Evolutionary conservation across 148 eudicot species (phyloP).

Genomic region (Vaccinium corymbosum): DNA sequence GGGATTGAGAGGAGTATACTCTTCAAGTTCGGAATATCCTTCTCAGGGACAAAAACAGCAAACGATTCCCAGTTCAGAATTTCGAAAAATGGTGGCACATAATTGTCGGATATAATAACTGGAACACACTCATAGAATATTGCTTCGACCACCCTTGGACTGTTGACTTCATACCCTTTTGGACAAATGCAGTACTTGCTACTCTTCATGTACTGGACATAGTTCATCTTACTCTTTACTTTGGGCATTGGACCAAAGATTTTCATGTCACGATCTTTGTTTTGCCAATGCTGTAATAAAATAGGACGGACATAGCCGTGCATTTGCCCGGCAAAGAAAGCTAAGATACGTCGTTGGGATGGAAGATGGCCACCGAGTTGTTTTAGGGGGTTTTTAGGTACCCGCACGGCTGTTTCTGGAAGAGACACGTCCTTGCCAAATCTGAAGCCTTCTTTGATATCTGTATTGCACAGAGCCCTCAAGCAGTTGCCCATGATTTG

Average conservation of each 20-base stretch:
- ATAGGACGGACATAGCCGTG: conserved; percentile 37
- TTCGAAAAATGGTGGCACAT: conserved; percentile 48
- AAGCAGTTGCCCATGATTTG: conserved; percentile 26
- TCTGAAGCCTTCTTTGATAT: conserved; percentile 35
- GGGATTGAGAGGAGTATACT: conserved; percentile 36
- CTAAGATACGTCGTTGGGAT: conserved; percentile 30
- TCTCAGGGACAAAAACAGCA: conserved; percentile 43
- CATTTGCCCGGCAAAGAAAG: conserved; percentile 44
- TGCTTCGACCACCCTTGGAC: conserved; percentile 53
- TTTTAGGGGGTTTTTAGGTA: conserved; percentile 19
- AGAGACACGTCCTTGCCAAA: conserved; percentile 38
- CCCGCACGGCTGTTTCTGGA: conserved; percentile 25
- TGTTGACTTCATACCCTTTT: conserved; percentile 45
- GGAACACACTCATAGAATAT: conserved; percentile 50
- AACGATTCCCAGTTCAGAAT: conserved; percentile 49
- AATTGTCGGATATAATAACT: conserved; percentile 47
- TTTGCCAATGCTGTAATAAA: conserved; percentile 31
- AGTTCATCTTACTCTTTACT: conserved; percentile 28
- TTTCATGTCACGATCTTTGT: conserved; percentile 47
- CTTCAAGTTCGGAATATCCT: conserved; percentile 43
- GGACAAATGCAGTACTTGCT: conserved; percentile 52
- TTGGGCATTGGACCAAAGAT: conserved; percentile 30
- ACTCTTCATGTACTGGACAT: conserved; percentile 45
- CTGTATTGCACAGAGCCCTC: conserved; percentile 37
- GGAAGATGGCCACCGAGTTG: conserved; percentile 27